Percentiles rank a stretch among this genome's conserved stretches.
These are phyloP conservation scores for Pistacia integerrima DNA, from an alignment of 345 rosid species.

Conservation along the genomic window DNA sequence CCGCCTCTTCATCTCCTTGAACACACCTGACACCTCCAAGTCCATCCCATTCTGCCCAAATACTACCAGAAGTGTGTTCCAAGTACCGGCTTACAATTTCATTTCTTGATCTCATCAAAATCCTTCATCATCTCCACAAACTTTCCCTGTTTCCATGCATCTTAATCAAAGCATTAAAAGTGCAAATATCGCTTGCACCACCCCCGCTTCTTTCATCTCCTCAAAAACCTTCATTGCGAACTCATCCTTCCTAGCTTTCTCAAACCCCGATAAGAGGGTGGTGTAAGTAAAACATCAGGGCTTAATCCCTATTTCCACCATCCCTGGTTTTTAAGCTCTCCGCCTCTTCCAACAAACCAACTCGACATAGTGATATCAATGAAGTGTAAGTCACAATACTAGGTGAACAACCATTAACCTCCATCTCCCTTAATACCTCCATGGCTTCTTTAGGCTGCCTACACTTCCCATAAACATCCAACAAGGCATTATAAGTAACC, in stretches of 20 bases:
- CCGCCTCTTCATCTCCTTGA: slow-evolving; percentile 98
- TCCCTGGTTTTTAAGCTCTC: no score
- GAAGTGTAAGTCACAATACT: no score
- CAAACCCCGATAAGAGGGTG: no score
- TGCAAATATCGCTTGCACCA: slow-evolving; percentile 93
- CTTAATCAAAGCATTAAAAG: slow-evolving; percentile 90
- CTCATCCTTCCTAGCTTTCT: no score
- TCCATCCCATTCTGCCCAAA: slow-evolving; percentile 94
- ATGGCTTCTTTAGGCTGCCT: slow-evolving; percentile 76
- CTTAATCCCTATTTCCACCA: no score
- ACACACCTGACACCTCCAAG: slow-evolving; percentile 82
- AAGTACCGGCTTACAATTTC: slow-evolving; percentile 71
- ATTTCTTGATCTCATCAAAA: slow-evolving; percentile 73
- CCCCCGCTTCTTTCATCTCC: slow-evolving; percentile 75
- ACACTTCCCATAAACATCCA: no score
- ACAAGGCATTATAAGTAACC: no score
- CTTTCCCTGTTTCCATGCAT: no score
- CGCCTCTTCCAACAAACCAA: no score
- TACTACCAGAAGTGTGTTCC: slow-evolving; percentile 89
- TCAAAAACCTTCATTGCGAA: no score
- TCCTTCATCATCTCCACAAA: slow-evolving; percentile 91
- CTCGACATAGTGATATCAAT: slow-evolving; percentile 22
- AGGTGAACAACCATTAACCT: slow-evolving; percentile 61
- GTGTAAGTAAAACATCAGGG: no score
- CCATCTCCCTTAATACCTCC: slow-evolving; percentile 84